Percentiles rank a stretch among this genome's conserved stretches.
These are phyloP conservation scores for Spirogloea muscicola DNA, from an alignment of 139 green algal species.

Conservation along the genomic window DNA sequence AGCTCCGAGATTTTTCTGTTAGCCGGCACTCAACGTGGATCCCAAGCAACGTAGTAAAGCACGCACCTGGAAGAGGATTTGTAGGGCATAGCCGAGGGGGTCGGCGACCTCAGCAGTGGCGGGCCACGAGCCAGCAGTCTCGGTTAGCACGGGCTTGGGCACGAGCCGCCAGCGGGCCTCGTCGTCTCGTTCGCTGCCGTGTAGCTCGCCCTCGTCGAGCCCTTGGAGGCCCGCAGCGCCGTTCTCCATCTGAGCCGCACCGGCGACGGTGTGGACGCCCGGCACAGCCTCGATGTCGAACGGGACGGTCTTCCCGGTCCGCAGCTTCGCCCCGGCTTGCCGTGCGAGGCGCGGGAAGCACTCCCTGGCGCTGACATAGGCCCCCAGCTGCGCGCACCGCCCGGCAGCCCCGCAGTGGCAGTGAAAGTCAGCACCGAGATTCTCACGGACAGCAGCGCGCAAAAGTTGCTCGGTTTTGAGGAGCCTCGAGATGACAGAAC, in stretches of 20 bases:
- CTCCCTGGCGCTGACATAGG: not conserved
- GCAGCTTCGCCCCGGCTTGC: too few relatives aligned
- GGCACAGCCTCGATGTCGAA: too few relatives aligned
- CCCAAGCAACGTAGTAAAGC: not conserved
- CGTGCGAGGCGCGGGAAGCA: not conserved
- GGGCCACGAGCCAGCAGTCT: not conserved
- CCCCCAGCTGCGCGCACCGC: not conserved
- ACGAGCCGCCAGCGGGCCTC: too few relatives aligned
- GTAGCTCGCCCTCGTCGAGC: too few relatives aligned
- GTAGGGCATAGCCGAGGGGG: constrained; percentile 3
- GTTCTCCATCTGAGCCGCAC: too few relatives aligned
- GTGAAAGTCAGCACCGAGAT: not conserved
- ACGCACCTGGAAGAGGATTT: constrained; percentile 5
- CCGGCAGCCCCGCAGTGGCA: too few relatives aligned
- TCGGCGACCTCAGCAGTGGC: not conserved
- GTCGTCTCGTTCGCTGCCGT: too few relatives aligned
- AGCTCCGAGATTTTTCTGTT: too few relatives aligned
- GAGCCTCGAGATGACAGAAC: not conserved
- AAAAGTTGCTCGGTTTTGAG: not conserved
- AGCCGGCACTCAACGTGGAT: not conserved
- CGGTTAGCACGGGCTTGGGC: not conserved
- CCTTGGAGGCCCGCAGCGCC: too few relatives aligned
- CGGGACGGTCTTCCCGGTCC: too few relatives aligned
- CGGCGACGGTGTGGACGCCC: too few relatives aligned
- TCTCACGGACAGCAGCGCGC: not conserved